Evolutionary conservation across 2,329 filamentous ascomycete genomes (phyloP), one percentile per base, ranked within the genome.

Genomic region (Penicillium expansum): DNA sequence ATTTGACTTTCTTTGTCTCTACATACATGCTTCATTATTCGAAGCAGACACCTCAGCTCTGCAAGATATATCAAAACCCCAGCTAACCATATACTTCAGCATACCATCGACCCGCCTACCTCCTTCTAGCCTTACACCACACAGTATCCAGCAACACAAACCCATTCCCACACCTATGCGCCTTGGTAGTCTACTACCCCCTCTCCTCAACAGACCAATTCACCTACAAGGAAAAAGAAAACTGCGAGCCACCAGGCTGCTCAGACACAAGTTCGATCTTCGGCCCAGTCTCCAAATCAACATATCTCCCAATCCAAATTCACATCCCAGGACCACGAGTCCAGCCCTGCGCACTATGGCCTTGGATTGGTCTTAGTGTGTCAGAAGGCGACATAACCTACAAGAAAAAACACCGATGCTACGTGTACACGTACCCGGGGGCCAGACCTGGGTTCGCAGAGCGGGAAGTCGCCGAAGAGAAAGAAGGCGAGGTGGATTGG

Each of bases 371-470:
- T 10, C 13, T 62, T 3, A 58, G 55, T 74, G 74, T 41, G 13
- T 60, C 49, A 20, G 64, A 67, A 48, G 61, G 59, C 29, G 58
- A 59, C 35, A 60, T 67, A 18, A 68, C 67, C 0, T 64, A 62
- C 44, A 69, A 67, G 11, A 72, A 70, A 54, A 63, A 67, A 5
- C 70, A 72, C 47, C 63, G 65, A 11, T 72, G 70, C 42, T 62
- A 72, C 48, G 52, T 79, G 13, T 85, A 80, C 68, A 76, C 77
- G 4, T 86, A 86, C 67, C 78, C 80, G 2, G 79, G 79, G 50
- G 82, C 73, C 0, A 74, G 81, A 39, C 71, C 82, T 0, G 88
- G 89, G 0, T 91, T 91, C 58, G 88, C 87, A 0, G 87, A 91
- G 71, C 79, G 80, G 44, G 67, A 87, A 13, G 81, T 86, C 2